These are phyloP conservation scores for Calonectria ilicicola DNA, from an alignment of 2,329 filamentous ascomycete genomes.

Conservation along the genomic window DNA sequence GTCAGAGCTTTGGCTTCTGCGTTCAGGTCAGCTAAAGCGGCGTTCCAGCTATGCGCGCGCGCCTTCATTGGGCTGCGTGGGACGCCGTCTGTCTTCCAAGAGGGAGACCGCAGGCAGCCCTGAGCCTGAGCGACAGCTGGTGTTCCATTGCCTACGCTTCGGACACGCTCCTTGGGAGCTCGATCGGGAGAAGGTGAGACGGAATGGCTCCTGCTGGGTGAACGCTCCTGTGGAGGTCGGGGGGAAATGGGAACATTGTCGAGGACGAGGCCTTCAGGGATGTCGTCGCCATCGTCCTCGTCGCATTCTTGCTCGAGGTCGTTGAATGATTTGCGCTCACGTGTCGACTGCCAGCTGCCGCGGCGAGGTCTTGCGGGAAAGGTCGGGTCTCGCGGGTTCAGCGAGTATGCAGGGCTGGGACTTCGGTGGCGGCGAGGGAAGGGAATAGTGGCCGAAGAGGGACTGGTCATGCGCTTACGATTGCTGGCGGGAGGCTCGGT, in stretches of 20 bases:
- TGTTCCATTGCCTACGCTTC: constrained; percentile 73
- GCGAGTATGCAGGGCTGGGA: constrained; percentile 62
- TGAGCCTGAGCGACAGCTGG: constrained; percentile 69
- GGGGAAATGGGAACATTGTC: constrained; percentile 88
- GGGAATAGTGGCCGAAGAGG: constrained; percentile 53
- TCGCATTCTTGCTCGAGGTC: constrained; percentile 83
- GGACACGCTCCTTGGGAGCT: constrained; percentile 61
- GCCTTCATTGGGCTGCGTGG: constrained; percentile 59
- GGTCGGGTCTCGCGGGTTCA: constrained; percentile 57
- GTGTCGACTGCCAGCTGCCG: constrained; percentile 79
- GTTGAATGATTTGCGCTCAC: constrained; percentile 73
- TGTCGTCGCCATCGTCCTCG: constrained; percentile 80
- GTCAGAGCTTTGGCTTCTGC: constrained; percentile 80
- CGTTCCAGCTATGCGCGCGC: constrained; percentile 80
- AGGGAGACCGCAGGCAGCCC: constrained; percentile 69
- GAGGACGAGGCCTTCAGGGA: constrained; percentile 82
- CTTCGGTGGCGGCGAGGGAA: constrained; percentile 59
- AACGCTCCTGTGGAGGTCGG: constrained; percentile 68
- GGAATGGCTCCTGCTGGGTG: constrained; percentile 65
- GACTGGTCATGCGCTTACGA: constrained; percentile 41
- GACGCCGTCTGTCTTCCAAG: constrained; percentile 62
- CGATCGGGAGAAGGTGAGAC: constrained; percentile 66
- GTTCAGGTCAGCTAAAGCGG: constrained; percentile 75
- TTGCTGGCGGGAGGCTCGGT: constrained; percentile 49
- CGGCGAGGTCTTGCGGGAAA: constrained; percentile 58